Conservation (phyloP, 257 asterid genomes). For the Lycium barbarum region DNA sequence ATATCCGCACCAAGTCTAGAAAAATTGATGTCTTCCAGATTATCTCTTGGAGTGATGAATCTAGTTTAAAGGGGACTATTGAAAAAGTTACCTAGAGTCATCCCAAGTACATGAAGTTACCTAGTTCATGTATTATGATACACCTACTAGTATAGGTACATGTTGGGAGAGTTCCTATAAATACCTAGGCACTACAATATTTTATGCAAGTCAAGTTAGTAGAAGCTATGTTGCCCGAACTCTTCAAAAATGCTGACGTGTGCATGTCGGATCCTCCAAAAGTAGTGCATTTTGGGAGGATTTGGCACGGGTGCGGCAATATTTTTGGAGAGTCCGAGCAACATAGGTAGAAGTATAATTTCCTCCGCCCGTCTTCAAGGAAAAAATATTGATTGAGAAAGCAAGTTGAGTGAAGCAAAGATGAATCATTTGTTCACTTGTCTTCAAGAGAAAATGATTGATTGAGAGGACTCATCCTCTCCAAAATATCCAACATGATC, state of each 20-base stretch:
- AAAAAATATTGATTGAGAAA: neutral
- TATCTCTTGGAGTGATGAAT: slow-evolving; percentile 12
- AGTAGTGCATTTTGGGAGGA: too few species aligned
- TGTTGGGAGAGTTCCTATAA: neutral
- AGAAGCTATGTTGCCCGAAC: neutral
- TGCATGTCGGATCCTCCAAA: too few species aligned
- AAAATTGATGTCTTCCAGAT: neutral
- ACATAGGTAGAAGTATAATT: neutral
- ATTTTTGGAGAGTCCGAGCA: too few species aligned
- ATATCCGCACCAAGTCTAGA: too few species aligned
- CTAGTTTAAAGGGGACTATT: neutral
- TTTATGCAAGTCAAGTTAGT: neutral
- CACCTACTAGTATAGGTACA: slow-evolving; percentile 7
- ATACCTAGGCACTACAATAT: neutral
- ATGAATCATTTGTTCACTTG: neutral
- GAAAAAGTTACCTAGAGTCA: neutral
- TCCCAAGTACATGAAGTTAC: neutral
- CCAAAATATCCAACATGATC: neutral
- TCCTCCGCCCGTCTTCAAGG: neutral
- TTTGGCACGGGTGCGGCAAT: too few species aligned
- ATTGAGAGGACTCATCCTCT: slow-evolving; percentile 14
- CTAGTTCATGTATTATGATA: slow-evolving; percentile 3
- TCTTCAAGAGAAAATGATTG: neutral
- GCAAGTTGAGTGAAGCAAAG: neutral
- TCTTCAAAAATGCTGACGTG: too few species aligned